These are phyloP conservation scores for Calonectria pauciramosa DNA, from an alignment of 2,329 filamentous ascomycete species.

Conservation along the genomic window DNA sequence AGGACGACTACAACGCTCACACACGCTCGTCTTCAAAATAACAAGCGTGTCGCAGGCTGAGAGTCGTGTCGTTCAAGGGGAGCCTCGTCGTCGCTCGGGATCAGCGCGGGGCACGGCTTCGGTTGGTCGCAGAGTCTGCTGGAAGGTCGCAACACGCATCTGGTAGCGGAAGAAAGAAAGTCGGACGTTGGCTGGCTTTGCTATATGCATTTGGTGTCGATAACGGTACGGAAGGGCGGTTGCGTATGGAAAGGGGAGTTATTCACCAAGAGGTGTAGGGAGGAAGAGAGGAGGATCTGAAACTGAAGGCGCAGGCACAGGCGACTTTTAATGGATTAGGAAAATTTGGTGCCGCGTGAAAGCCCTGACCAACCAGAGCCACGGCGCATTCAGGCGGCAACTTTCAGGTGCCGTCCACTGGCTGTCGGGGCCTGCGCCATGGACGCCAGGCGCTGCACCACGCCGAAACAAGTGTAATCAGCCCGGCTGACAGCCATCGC, in stretches of 20 bases:
- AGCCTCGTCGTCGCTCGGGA: conserved; percentile 71
- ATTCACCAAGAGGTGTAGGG: conserved; percentile 48
- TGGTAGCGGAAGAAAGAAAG: conserved; percentile 67
- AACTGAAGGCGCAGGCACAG: conserved; percentile 8
- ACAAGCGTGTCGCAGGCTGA: conserved; percentile 34
- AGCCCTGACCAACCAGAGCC: conserved; percentile 19
- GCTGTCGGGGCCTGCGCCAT: conserved; percentile 21
- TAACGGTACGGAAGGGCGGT: conserved; percentile 25
- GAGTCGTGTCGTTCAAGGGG: conserved; percentile 53
- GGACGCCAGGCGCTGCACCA: conserved; percentile 10
- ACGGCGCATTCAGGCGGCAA: conserved; percentile 7
- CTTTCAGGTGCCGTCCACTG: conserved; percentile 21
- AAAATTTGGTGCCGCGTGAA: conserved; percentile 37
- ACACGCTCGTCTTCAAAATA: conserved; percentile 32
- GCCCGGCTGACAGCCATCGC: conserved; percentile 18
- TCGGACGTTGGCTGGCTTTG: conserved; percentile 59
- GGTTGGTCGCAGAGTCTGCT: conserved; percentile 63
- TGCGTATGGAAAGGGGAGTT: conserved; percentile 28
- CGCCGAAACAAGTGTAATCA: conserved; percentile 19
- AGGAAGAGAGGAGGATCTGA: conserved; percentile 29
- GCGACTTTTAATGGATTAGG: conserved; percentile 34
- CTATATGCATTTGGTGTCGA: conserved; percentile 68
- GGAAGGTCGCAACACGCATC: conserved; percentile 68
- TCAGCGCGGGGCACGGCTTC: conserved; percentile 68
- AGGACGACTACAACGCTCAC: conserved; percentile 34